These are phyloP conservation scores for Deuterostichococcus epilithicus DNA, from an alignment of 139 green algal genomes.

Conservation along the genomic window DNA sequence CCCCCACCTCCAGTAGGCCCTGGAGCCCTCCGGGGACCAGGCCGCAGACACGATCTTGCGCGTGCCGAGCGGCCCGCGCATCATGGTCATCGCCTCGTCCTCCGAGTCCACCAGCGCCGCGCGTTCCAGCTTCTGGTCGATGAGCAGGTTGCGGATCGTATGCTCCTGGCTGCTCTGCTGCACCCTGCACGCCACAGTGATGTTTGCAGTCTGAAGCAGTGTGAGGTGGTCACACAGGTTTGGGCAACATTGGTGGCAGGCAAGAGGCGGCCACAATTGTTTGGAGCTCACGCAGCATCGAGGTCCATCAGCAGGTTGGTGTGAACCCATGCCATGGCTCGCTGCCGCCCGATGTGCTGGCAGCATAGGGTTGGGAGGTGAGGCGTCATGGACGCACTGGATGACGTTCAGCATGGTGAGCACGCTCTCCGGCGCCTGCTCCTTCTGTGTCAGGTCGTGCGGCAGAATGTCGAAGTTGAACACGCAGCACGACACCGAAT, in stretches of 20 bases:
- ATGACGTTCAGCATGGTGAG: conserved; percentile 9
- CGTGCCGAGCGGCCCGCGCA: not conserved
- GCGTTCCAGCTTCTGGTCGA: conserved; percentile 5
- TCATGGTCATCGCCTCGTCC: not conserved
- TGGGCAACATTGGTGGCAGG: no score
- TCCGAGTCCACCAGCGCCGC: not conserved
- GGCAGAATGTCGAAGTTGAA: conserved; percentile 11
- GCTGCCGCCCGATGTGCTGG: no score
- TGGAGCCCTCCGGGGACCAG: not conserved
- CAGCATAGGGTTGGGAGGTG: no score
- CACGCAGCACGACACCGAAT: not conserved
- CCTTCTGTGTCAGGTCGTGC: conserved; percentile 3
- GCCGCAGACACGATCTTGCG: not conserved
- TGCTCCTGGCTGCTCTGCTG: not conserved
- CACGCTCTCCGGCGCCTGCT: not conserved
- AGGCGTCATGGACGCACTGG: not conserved
- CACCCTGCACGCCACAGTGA: not conserved
- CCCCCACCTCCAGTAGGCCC: not conserved
- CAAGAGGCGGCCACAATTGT: no score
- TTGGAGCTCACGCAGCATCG: no score
- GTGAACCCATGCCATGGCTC: no score
- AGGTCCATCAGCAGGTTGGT: no score
- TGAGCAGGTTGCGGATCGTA: conserved; percentile 9
- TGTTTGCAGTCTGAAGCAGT: no score
- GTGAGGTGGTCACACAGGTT: no score